These are phyloP conservation scores for Lyophyllum atratum DNA, from an alignment of 768 basidiomycete species.

Conservation along the genomic window DNA sequence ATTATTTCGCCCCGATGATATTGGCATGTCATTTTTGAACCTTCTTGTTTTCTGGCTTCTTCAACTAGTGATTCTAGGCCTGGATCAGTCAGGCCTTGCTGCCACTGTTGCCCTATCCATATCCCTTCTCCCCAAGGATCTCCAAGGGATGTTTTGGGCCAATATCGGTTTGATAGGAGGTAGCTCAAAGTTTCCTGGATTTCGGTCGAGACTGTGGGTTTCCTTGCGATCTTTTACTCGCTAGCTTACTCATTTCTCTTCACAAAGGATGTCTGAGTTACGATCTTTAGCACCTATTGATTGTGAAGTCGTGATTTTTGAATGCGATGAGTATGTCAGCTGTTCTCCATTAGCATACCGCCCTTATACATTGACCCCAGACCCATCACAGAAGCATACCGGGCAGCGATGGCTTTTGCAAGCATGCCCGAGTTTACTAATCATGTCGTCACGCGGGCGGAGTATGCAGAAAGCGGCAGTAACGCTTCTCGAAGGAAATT, in stretches of 20 bases:
- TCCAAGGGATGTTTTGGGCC: conserved; percentile 94
- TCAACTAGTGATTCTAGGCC: conserved; percentile 45
- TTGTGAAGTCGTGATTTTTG: conserved; percentile 71
- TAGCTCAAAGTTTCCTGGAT: conserved; percentile 71
- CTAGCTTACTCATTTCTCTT: conserved; percentile 2
- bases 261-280: conserved; percentile 68
- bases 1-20: conserved; percentile 86
- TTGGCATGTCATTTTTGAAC: conserved; percentile 54
- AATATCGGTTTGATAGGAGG: conserved; percentile 93
- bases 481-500: conserved; percentile 77
- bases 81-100: conserved; percentile 81
- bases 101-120: conserved; percentile 78
- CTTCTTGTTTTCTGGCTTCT: conserved; percentile 9
- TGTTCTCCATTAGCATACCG: conserved; percentile 9
- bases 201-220: conserved; percentile 75
- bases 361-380: conserved; percentile 35
- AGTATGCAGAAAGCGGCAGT: conserved; percentile 85
- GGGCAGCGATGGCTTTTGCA: conserved; percentile 60
- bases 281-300: conserved; percentile 81
- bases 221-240: conserved; percentile 12
- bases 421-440: conserved; percentile 49
- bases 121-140: conserved; percentile 69
- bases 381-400: conserved; percentile 67
- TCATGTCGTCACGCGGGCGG: conserved; percentile 69
- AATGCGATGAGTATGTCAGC: conserved; percentile 68